Percentiles rank a stretch among this genome's conserved stretches.
These are phyloP conservation scores for Rutstroemia sp. DNA, from an alignment of 2,329 filamentous ascomycete genomes.

Conservation along the genomic window DNA sequence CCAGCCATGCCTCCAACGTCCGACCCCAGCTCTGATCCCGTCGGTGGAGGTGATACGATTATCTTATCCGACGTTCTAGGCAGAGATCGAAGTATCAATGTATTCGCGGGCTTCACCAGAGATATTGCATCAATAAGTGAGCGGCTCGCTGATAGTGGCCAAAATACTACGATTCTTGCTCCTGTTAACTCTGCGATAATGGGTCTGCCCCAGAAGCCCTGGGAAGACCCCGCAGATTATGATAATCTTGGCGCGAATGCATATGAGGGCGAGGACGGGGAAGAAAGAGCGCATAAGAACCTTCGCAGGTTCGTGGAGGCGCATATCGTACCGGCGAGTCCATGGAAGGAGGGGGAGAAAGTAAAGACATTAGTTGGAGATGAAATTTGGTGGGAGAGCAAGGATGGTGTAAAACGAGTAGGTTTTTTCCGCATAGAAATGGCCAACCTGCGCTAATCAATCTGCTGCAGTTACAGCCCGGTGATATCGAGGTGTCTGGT, in stretches of 20 bases:
- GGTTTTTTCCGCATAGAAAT: slow-evolving; percentile 29
- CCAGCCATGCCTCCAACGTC: slow-evolving; percentile 21
- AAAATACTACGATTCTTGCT: slow-evolving; percentile 79
- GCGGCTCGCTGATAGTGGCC: slow-evolving; percentile 57
- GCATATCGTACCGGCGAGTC: slow-evolving; percentile 68
- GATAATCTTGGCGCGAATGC: slow-evolving; percentile 56
- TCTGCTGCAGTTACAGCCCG: slow-evolving; percentile 62
- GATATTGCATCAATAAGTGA: slow-evolving; percentile 62
- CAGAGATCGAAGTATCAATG: slow-evolving; percentile 68
- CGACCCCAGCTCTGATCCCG: slow-evolving; percentile 17
- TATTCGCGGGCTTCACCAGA: slow-evolving; percentile 76
- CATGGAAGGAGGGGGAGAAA: slow-evolving; percentile 65
- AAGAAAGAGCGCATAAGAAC: slow-evolving; percentile 70
- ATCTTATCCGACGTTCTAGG: slow-evolving; percentile 81
- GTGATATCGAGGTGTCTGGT: slow-evolving; percentile 66
- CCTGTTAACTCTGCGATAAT: slow-evolving; percentile 80
- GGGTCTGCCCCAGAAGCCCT: slow-evolving; percentile 73
- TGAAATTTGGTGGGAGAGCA: slow-evolving; percentile 77
- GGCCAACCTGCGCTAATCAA: neutral
- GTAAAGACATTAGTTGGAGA: slow-evolving; percentile 58
- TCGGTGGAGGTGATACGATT: slow-evolving; percentile 38
- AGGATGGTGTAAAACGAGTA: slow-evolving; percentile 59
- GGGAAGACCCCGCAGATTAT: slow-evolving; percentile 74
- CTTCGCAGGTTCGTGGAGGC: slow-evolving; percentile 75
- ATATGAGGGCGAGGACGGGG: slow-evolving; percentile 69